Base-by-base conservation (phyloP, 495 filamentous ascomycete species). In the Tuber melanosporum region DNA sequence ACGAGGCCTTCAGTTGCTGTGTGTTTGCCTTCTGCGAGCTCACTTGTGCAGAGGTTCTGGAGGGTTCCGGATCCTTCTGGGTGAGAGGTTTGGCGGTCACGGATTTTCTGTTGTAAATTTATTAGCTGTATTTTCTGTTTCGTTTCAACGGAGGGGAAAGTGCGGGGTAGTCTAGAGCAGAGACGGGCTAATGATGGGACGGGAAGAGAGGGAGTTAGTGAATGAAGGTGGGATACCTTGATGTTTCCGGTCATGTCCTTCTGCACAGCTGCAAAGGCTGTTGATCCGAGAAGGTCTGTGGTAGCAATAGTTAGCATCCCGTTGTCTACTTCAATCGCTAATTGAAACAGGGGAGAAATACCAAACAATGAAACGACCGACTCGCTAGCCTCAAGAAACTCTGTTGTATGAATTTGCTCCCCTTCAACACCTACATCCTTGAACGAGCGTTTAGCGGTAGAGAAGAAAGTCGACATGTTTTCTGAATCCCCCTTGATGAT, bases 301-400 rank as follows among this genome's bases (percentile, higher is more conserved):
- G 70, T 74, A 26, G 52, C 42, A 75, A 73, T 43, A 14, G 6
- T 66, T 69, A 71, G 43, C 26, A 66, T 45, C 19, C 19, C 43
- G 22, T 72, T 76, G 57, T 74, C 57, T 14, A 5, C 57, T 26
- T 8, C 57, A 66, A 66, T 66, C 36, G 45, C 62, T 19, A 49
- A 41, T 12, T 20, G n/a, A 19, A 47, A 26, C 22, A 14, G 22
- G 62, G n/a, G 71, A 20, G 69, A 17, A 62, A 32, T 85, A 98
- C 94, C 93, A 83, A 99, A 98, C 49, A 99, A 88, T 69, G 90
- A 90, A 71, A 92, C 92, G 80, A 98, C 85, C 42, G 91, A 89
- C 87, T 97, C 93, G 70, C 93, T 89, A 73, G 96, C 96, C 57
- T 96, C 93, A 77, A 98, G 91, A 86, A 98, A 99, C 84, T 96